Conservation (phyloP, 257 asterid species). For the Ehretia macrophylla region DNA sequence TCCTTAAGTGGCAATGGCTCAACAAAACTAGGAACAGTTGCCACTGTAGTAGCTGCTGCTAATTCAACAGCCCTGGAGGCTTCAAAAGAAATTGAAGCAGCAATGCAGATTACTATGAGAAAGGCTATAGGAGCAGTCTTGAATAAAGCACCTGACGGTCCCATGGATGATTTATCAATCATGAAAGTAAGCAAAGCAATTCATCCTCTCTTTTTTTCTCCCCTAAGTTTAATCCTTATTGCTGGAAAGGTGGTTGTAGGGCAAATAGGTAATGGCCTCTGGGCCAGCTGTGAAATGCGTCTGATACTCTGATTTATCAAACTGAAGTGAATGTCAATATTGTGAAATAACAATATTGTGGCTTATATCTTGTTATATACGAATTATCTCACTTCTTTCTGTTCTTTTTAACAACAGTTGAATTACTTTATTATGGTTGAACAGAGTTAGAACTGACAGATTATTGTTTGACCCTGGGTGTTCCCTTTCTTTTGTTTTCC, state of each 20-base stretch:
- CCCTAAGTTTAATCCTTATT: not conserved
- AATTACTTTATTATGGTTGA: no score
- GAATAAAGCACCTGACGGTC: constrained; percentile 59
- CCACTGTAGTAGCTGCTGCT: constrained; percentile 98
- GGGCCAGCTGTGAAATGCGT: no score
- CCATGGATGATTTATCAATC: constrained; percentile 93
- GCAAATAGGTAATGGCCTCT: no score
- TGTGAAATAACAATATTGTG: no score
- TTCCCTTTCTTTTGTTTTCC: no score
- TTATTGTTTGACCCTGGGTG: no score
- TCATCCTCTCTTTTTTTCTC: not conserved
- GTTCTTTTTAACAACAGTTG: no score
- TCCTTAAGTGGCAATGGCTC: constrained; percentile 97
- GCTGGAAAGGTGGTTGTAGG: not conserved
- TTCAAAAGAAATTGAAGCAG: constrained; percentile 93
- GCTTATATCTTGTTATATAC: no score
- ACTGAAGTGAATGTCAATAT: no score
- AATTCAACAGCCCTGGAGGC: constrained; percentile 95
- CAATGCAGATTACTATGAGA: constrained; percentile 90
- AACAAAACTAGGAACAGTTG: constrained; percentile 85
- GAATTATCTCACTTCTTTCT: no score
- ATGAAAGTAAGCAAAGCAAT: constrained; percentile 60
- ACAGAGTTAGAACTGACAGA: no score
- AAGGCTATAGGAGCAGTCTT: constrained; percentile 89
- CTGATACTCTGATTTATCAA: no score